Percentiles rank a stretch among this genome's conserved stretches.
Evolutionary conservation across 441 rosid species (phyloP).

Genomic region (Mallotus japonicus): DNA sequence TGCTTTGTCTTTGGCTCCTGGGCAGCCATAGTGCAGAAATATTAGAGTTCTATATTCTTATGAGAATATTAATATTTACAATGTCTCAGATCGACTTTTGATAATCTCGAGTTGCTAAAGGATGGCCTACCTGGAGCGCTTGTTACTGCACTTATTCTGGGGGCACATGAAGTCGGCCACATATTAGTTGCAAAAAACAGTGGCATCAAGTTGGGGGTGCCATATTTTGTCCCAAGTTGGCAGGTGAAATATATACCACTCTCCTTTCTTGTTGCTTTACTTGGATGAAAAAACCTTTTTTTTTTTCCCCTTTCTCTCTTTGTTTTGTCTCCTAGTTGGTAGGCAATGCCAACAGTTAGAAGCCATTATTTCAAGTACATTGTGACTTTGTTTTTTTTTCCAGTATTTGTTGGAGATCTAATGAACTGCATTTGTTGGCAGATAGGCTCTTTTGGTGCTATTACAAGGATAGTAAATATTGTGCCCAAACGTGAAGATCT

Average conservation of each 20-base stretch:
- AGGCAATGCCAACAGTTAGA: neutral
- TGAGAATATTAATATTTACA: slow-evolving; percentile 22
- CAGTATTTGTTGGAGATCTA: slow-evolving; percentile 22
- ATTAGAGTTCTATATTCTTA: slow-evolving; percentile 9
- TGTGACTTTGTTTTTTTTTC: neutral
- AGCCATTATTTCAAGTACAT: neutral
- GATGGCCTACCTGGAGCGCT: slow-evolving; percentile 89
- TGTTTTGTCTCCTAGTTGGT: neutral
- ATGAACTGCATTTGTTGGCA: slow-evolving; percentile 61
- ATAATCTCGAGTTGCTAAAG: slow-evolving; percentile 63
- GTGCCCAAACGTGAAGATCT: slow-evolving; percentile 87
- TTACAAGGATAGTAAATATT: slow-evolving; percentile 77
- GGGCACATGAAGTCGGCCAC: slow-evolving; percentile 81
- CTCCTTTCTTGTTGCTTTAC: slow-evolving; percentile 9
- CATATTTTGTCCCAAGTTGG: slow-evolving; percentile 96
- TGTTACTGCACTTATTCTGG: slow-evolving; percentile 72
- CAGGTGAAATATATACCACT: slow-evolving; percentile 55
- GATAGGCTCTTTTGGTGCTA: slow-evolving; percentile 98
- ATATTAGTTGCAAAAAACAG: slow-evolving; percentile 55
- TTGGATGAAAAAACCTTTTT: neutral
- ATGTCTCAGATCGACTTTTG: slow-evolving; percentile 66
- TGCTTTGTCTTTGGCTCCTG: slow-evolving; percentile 2
- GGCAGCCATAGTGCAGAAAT: slow-evolving; percentile 4
- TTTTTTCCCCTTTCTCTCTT: neutral
- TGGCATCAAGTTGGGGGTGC: slow-evolving; percentile 80